phyloP scores from a whole-genome alignment of 306 rosid species.

The Datisca glomerata region DNA sequence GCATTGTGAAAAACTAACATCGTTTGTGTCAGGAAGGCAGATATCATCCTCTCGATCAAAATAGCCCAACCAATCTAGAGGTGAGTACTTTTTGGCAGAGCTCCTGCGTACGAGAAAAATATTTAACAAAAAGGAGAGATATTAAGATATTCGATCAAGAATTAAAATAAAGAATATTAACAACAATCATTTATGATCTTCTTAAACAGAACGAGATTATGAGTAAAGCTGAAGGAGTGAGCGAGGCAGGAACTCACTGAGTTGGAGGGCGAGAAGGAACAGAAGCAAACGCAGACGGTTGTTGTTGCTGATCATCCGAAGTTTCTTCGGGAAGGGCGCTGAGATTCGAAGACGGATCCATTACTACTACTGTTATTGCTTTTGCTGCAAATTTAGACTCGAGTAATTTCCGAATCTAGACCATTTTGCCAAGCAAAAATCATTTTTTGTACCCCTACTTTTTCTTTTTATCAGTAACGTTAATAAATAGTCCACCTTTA shows the following conservation, averaged over 20 bases:
- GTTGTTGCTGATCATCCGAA: constrained; percentile 20
- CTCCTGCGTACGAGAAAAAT: constrained; percentile 23
- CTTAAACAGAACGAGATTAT: background rate
- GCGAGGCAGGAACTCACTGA: constrained; percentile 31
- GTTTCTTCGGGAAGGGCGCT: constrained; percentile 51
- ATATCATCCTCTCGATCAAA: constrained; percentile 70
- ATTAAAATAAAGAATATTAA: background rate
- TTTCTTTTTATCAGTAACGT: too few species aligned
- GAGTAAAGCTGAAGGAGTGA: background rate
- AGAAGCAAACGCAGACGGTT: constrained; percentile 51
- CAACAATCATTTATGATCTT: background rate
- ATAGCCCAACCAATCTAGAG: constrained; percentile 55
- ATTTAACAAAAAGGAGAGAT: background rate
- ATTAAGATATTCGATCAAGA: background rate
- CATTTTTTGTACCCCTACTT: too few species aligned
- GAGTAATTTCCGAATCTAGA: too few species aligned
- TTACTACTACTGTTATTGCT: background rate
- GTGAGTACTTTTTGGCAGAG: constrained; percentile 45
- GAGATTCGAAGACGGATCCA: constrained; percentile 35
- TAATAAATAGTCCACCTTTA: background rate
- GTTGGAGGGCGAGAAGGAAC: constrained; percentile 64
- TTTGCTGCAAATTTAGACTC: background rate
- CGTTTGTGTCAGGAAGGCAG: constrained; percentile 43
- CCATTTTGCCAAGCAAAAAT: too few species aligned
- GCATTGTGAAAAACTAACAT: constrained; percentile 31